Percentiles rank a stretch among this genome's conserved stretches.
Evolutionary conservation across 768 basidiomycete species (phyloP).

Genomic region (Obba rivulosa): DNA sequence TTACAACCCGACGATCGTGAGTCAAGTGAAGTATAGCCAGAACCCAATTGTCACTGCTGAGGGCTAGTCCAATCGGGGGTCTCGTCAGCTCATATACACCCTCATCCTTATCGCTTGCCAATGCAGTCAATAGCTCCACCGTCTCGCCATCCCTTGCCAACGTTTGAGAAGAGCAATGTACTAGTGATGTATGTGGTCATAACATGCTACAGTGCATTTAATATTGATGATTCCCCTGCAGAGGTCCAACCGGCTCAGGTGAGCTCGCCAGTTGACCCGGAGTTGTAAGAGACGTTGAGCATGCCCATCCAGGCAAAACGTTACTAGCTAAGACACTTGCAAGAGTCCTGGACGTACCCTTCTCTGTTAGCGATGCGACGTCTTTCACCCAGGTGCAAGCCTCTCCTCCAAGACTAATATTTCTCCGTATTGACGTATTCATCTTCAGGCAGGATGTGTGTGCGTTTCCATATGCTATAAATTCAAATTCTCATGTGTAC

Average conservation of each 20-base stretch:
- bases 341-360: conserved; percentile 86
- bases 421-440: no score
- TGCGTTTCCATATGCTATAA: conserved; percentile 5
- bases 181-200: conserved; percentile 66
- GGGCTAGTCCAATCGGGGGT: conserved; percentile 35
- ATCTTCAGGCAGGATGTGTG: conserved; percentile 81
- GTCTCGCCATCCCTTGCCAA: conserved; percentile 40
- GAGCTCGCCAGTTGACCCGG: conserved; percentile 10
- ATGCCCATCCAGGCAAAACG: conserved; percentile 68
- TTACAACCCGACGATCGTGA: conserved; percentile 11
- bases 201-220: background rate
- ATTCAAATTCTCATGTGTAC: background rate
- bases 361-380: conserved; percentile 90
- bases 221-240: no score
- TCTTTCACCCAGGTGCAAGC: conserved; percentile 78
- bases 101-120: conserved; percentile 40
- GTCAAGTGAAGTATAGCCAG: conserved; percentile 4
- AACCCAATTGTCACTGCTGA: conserved; percentile 1
- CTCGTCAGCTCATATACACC: conserved; percentile 55
- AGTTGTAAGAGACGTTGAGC: background rate
- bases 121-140: conserved; percentile 26
- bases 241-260: conserved; percentile 88
- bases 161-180: conserved; percentile 95
- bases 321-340: conserved; percentile 90
- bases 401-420: no score